Conservation (phyloP, 768 basidiomycete species). For the Termitomyces sp. region DNA sequence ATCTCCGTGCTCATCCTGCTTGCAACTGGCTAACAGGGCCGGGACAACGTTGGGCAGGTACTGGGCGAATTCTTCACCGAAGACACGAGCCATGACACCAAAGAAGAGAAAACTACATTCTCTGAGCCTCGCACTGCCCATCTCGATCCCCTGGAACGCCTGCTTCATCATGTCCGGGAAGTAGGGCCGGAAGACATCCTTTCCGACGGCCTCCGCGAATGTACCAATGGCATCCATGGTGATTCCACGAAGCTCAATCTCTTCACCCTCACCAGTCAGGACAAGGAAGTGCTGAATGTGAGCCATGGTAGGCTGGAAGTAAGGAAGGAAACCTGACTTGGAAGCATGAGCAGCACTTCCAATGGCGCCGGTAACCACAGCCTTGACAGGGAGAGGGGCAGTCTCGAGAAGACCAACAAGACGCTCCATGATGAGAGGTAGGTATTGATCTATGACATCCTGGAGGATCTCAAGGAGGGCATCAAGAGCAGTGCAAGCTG, state of each 20-base stretch:
- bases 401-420: constrained; percentile 82
- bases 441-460: constrained; percentile 86
- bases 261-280: constrained; percentile 84
- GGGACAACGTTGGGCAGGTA: constrained; percentile 87
- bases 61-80: constrained; percentile 86
- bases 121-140: constrained; percentile 80
- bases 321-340: constrained; percentile 84
- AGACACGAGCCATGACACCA: constrained; percentile 96
- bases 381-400: constrained; percentile 82
- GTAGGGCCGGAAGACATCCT: constrained; percentile 91
- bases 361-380: constrained; percentile 95
- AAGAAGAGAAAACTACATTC: constrained; percentile 99
- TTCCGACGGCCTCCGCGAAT: constrained; percentile 94
- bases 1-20: constrained; percentile 79
- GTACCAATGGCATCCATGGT: constrained; percentile 99
- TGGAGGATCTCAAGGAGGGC: constrained; percentile 92
- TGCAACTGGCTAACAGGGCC: constrained; percentile 73
- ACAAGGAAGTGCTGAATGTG: constrained; percentile 85
- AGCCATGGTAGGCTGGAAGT: constrained; percentile 89
- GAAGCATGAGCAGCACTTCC: constrained; percentile 98
- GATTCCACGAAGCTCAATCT: constrained; percentile 91
- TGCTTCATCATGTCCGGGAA: constrained; percentile 96
- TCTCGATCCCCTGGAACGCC: constrained; percentile 84
- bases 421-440: constrained; percentile 91
- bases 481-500: constrained; percentile 96